Conservation (phyloP, 2,329 filamentous ascomycete species). For the Bipolaris gigantea region DNA sequence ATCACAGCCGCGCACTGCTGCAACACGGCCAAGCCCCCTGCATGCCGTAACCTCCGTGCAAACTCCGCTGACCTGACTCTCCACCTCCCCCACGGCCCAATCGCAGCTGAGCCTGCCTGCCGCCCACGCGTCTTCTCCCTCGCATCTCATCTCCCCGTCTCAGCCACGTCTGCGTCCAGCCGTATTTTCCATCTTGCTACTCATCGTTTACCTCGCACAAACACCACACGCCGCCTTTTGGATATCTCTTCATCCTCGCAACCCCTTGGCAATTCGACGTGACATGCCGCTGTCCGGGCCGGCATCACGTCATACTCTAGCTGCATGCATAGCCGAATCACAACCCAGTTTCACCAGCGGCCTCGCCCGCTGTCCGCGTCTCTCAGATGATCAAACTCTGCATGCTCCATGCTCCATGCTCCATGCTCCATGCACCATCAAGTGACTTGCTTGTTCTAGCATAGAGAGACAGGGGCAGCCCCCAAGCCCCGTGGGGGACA, state of each 20-base stretch:
- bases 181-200: background rate
- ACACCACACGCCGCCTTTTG: background rate
- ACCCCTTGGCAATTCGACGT: background rate
- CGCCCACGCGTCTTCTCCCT: slow-evolving; percentile 8
- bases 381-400: slow-evolving; percentile 2
- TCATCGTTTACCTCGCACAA: background rate
- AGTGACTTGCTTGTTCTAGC: slow-evolving; percentile 8
- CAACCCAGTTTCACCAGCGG: slow-evolving; percentile 1
- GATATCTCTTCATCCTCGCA: background rate
- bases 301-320: slow-evolving; percentile 14
- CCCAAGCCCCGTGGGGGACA: background rate
- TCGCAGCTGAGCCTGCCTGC: slow-evolving; percentile 9
- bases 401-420: too few relatives aligned
- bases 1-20: background rate
- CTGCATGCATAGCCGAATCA: slow-evolving; percentile 11
- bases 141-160: background rate
- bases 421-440: slow-evolving; percentile 9
- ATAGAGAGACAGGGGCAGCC: background rate
- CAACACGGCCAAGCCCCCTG: slow-evolving; percentile 17
- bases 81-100: slow-evolving; percentile 12
- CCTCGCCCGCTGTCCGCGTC: slow-evolving; percentile 1
- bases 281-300: background rate
- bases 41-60: slow-evolving; percentile 9
- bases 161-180: background rate
- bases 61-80: slow-evolving; percentile 1